Base-by-base conservation (phyloP, 1,284 basidiomycete species). In the Ustilago crameri region DNA sequence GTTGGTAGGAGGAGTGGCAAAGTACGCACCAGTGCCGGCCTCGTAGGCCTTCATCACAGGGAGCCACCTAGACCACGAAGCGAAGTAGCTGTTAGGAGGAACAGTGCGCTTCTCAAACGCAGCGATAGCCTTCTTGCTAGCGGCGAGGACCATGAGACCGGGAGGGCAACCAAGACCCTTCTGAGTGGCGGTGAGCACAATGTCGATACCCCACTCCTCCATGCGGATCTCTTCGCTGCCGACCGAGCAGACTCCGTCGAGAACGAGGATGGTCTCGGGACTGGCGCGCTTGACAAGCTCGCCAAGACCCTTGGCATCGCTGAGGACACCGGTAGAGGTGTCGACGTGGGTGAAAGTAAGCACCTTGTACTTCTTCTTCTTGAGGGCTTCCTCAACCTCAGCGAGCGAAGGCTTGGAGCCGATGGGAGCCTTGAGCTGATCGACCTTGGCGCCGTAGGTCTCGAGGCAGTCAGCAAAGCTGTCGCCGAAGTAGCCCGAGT, bases 101-200 rank as follows among this genome's bases (percentile, higher is more conserved):
- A 89, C 86, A 74, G 88, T 88, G 54, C 95, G 89, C 32, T 83
- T 85, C 80, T 93, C 87, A 56, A 90, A 89, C 7, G 89, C 88
- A 88, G 91, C 65, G 73, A 98, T 86, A 5, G 96, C 95, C 68
- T 88, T 88, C 78, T 90, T 87, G 81, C 91, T 92, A 3, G 91
- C 93, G 45, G 92, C 87, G 58, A 95, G 85, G 71, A 98, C 89
- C 80, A 91, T 92, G 34, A 98, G 86, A 54, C 95, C 95, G 17
- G 95, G 95, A n/a, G 96, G 96, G 9, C 90, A 90, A 41, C 95
- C 92, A 26, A 98, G 88, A 47, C 96, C 95, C 85, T 98, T 98
- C 84, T 98, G 95, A 60, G 91, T 92, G 12, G 94, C 95, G 15
- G 91, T 89, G 51, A 97, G 84, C 44, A 98, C 90, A 18, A 95